Evolutionary conservation across 1,284 basidiomycete genomes (phyloP).

Genomic region (Microbotryum intermedium): DNA sequence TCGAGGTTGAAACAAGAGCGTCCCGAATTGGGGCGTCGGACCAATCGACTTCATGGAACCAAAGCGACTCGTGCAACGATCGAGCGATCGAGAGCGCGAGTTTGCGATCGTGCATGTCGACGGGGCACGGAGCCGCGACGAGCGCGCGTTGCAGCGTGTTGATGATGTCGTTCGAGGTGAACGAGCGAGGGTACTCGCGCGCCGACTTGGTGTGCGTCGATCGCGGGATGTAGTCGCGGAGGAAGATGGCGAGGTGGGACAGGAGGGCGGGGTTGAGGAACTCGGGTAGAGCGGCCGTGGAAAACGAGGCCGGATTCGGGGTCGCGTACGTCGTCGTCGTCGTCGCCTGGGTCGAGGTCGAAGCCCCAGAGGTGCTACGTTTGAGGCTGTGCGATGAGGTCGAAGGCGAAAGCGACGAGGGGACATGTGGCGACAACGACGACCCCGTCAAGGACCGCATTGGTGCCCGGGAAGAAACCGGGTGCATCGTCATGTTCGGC

Average conservation of each 20-base stretch:
- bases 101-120: slow-evolving; percentile 55
- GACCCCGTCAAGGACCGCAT: too few relatives aligned
- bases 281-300: background rate
- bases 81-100: slow-evolving; percentile 78
- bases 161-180: slow-evolving; percentile 86
- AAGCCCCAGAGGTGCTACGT: too few relatives aligned
- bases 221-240: slow-evolving; percentile 75
- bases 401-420: too few relatives aligned
- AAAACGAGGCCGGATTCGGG: too few relatives aligned
- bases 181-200: slow-evolving; percentile 73
- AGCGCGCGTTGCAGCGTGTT: slow-evolving; percentile 47
- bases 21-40: background rate
- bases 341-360: too few relatives aligned
- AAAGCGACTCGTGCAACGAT: slow-evolving; percentile 80
- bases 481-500: too few relatives aligned
- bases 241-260: slow-evolving; percentile 75
- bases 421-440: too few relatives aligned
- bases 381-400: too few relatives aligned
- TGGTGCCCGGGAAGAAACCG: too few relatives aligned
- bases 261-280: slow-evolving; percentile 76
- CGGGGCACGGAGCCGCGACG: background rate
- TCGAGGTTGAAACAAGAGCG: slow-evolving; percentile 39
- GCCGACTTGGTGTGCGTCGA: slow-evolving; percentile 83
- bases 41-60: slow-evolving; percentile 77
- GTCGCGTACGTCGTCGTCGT: too few relatives aligned